Evolutionary conservation across 306 rosid species (phyloP), one percentile per base, ranked within the genome.

Genomic region (Spatholobus suberectus): DNA sequence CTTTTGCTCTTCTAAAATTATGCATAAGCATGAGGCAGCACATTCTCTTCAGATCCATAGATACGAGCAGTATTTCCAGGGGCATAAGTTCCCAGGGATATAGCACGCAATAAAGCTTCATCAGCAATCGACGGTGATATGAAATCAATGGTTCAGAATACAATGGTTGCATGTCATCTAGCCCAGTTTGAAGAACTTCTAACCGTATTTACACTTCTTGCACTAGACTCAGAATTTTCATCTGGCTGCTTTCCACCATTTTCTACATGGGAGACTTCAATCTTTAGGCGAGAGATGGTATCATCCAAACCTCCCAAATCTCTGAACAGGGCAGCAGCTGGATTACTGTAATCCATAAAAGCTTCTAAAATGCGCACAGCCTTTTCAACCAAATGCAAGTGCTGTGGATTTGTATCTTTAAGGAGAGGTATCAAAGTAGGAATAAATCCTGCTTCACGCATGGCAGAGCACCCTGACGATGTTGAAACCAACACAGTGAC

Each of bases 251-350:
- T 92, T 83, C 90, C 86, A 86, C 86, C 87, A 88, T 87, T 91
- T 88, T 92, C 99, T 74, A 96, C 92, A 75, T 84, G 82, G 13
- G 96, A 89, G 21, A 94, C 97, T 88, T 96, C 99, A 87, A 91
- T 79, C 89, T 92, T 90, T 80, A 96, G 77, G 55, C 99, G 97
- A 86, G 91, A 88, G 76, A 94, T 92, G 68, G 97, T 89, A 83
- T 92, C 98, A 75, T 96, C 99, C 85, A 96, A 91, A 73, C 99
- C 99, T 51, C 99, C 99, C 93, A 96, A 92, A 79, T 96, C 99
- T 83, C 98, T 92, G 83, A 96, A 96, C 83, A 96, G 83, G 4
- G 97, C 95, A 43, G 95, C 97, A 55, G 99, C 99, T 13, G 97
- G 97, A 89, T 94, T 96, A 78, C 99, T 96, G 83, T 91, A 96